Percentiles rank a stretch among this genome's conserved stretches.
Evolutionary conservation across 148 eudicot genomes (phyloP).

Genomic region (Chenopodium suecicum): DNA sequence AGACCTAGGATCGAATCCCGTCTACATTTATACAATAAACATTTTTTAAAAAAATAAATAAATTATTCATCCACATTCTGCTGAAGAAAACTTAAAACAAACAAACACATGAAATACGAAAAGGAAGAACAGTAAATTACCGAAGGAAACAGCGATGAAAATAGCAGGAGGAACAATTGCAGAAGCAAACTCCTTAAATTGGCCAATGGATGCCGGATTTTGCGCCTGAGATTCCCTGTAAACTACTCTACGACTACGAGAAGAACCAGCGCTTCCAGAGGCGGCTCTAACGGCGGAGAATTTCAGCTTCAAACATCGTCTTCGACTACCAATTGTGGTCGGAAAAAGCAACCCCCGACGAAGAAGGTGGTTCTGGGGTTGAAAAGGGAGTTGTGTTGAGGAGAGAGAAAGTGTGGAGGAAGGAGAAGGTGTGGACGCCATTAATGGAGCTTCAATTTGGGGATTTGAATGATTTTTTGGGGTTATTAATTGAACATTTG

Average conservation of each 20-base stretch:
- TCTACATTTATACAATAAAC: background rate
- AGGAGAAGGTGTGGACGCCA: conserved; percentile 27
- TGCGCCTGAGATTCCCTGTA: conserved; percentile 59
- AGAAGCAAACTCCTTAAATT: conserved; percentile 51
- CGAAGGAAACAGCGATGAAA: conserved; percentile 59
- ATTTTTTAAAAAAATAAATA: too few species aligned
- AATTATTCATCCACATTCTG: too few species aligned
- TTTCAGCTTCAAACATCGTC: conserved; percentile 8
- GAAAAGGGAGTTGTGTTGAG: conserved; percentile 33
- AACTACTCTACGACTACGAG: conserved; percentile 53
- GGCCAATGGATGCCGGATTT: conserved; percentile 30
- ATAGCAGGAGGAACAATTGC: conserved; percentile 56
- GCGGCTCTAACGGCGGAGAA: conserved; percentile 37
- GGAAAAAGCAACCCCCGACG: conserved; percentile 15
- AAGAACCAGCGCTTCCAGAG: conserved; percentile 34
- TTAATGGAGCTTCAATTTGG: background rate
- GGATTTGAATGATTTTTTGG: background rate
- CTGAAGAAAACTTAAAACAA: background rate
- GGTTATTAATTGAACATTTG: background rate
- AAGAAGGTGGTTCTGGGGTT: background rate
- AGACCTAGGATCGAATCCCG: background rate
- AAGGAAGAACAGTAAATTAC: conserved; percentile 38
- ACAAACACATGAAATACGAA: background rate
- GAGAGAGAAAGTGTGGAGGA: conserved; percentile 48
- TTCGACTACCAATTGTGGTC: background rate